A percentile compares a stretch with the other conserved stretches of the same genome.
Evolutionary conservation across 2,329 filamentous ascomycete species (phyloP).

Genomic region (Rugonectria rugulosa): DNA sequence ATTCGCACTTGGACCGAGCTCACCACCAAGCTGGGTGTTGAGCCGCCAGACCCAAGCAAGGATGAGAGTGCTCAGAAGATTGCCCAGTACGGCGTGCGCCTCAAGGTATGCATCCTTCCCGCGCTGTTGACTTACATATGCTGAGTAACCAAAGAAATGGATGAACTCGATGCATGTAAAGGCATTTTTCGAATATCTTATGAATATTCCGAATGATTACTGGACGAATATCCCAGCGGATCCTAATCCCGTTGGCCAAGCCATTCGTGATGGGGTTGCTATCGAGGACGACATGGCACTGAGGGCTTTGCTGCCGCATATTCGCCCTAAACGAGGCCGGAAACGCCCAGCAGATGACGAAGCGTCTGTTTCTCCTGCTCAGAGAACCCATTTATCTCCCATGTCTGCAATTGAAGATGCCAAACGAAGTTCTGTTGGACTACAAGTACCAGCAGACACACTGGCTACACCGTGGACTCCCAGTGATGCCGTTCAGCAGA

Average conservation of each 20-base stretch:
- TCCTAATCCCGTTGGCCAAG: slow-evolving; percentile 67
- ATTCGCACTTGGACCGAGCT: slow-evolving; percentile 94
- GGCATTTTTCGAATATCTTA: slow-evolving; percentile 90
- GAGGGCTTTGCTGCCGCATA: slow-evolving; percentile 82
- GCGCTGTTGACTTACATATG: not conserved
- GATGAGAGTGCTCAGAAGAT: slow-evolving; percentile 93
- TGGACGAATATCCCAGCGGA: slow-evolving; percentile 77
- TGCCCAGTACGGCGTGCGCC: slow-evolving; percentile 89
- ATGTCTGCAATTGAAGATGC: slow-evolving; percentile 52
- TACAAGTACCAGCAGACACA: slow-evolving; percentile 51
- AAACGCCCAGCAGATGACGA: slow-evolving; percentile 71
- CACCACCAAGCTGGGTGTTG: slow-evolving; percentile 86
- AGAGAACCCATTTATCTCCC: slow-evolving; percentile 68
- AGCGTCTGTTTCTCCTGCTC: slow-evolving; percentile 57
- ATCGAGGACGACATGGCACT: slow-evolving; percentile 90
- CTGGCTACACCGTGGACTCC: slow-evolving; percentile 47
- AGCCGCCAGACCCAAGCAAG: slow-evolving; percentile 81
- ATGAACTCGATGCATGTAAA: slow-evolving; percentile 97
- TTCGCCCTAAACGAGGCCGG: slow-evolving; percentile 66
- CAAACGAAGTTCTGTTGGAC: slow-evolving; percentile 51
- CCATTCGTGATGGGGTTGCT: slow-evolving; percentile 80
- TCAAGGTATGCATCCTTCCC: slow-evolving; percentile 73
- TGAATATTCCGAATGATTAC: slow-evolving; percentile 80
- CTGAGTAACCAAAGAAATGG: slow-evolving; percentile 71
- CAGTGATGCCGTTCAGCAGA: slow-evolving; percentile 53